Evolutionary conservation across 2,329 filamentous ascomycete species (phyloP), one percentile per base, ranked within the genome.

Genomic region (Epichloe baconii): DNA sequence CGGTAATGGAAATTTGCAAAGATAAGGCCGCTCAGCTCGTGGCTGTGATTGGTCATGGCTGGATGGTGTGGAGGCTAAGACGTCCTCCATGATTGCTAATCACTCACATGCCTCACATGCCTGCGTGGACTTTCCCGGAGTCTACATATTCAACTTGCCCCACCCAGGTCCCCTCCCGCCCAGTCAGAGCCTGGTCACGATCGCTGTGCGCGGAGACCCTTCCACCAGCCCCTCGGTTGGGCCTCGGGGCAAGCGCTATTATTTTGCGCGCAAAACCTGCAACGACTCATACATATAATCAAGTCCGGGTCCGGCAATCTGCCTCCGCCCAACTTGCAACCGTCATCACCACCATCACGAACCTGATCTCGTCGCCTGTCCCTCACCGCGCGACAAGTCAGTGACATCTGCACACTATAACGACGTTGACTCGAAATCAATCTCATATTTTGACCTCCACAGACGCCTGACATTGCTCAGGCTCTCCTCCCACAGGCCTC

Each of bases 191-290:
- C 8, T 31, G 26, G 26, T 31, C 7, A 31, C 8, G 7, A 31
- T 31, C 26, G 47, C 47, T 31, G 40, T 37, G 40, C 23, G 47
- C 31, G 31, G 38, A 49, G 48, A 48, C 17, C 44, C 47, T 42
- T 44, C 47, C 43, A 42, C 47, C 45, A 19, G 38, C 47, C 47
- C 47, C 47, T 54, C 53, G 50, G 50, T 48, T 48, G 26, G 26
- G 0, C 7, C 7, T 26, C 26, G 26, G 26, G 7, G 26, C 7
- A 8, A 42, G 41, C 14, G 35, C 37, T 21, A 17, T n/a, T 44
- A 42, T 15, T 47, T 14, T 31, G 46, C 38, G 31, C n/a, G 45
- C 53, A 54, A 54, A 52, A 52, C 37, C 46, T 48, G 41, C 41
- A 37, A 12, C 45, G 44, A 51, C 54, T 26, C 52, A 52, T 44